These are phyloP conservation scores for Laguncularia racemosa DNA, from an alignment of 345 rosid genomes.

Conservation along the genomic window DNA sequence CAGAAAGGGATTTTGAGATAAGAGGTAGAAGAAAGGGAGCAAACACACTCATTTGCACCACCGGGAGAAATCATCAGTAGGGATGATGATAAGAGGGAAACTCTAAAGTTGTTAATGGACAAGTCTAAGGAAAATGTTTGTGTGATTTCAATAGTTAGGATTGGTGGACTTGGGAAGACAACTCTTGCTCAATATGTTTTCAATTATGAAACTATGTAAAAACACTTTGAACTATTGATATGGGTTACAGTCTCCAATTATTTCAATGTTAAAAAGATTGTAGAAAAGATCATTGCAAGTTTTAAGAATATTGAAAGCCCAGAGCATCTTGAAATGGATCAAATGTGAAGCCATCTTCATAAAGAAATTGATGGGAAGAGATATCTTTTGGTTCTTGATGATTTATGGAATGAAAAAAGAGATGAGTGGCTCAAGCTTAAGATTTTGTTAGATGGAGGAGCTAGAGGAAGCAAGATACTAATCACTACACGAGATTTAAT, in stretches of 20 bases:
- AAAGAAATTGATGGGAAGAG: conserved; percentile 1
- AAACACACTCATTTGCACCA: neutral
- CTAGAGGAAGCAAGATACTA: conserved; percentile 2
- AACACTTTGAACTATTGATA: neutral
- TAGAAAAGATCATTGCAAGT: neutral
- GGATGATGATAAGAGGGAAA: neutral
- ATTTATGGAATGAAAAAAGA: conserved; percentile 7
- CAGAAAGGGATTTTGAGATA: neutral
- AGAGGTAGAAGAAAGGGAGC: neutral
- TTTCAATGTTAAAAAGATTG: neutral
- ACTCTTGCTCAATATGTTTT: conserved; percentile 9
- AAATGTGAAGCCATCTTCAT: neutral
- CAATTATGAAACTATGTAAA: neutral
- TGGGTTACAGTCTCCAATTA: conserved; percentile 11
- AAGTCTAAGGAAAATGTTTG: neutral
- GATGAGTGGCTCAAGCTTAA: neutral
- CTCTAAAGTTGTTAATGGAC: neutral
- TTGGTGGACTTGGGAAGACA: conserved; percentile 14
- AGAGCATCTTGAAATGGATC: neutral
- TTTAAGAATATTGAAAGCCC: neutral
- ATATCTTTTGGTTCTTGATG: conserved; percentile 8
- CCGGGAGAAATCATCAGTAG: neutral
- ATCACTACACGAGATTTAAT: conserved; percentile 1
- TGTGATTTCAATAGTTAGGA: conserved; percentile 10
- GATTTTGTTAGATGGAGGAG: neutral